Conservation (phyloP, 495 filamentous ascomycete genomes). For the Apiosordaria backusii region DNA sequence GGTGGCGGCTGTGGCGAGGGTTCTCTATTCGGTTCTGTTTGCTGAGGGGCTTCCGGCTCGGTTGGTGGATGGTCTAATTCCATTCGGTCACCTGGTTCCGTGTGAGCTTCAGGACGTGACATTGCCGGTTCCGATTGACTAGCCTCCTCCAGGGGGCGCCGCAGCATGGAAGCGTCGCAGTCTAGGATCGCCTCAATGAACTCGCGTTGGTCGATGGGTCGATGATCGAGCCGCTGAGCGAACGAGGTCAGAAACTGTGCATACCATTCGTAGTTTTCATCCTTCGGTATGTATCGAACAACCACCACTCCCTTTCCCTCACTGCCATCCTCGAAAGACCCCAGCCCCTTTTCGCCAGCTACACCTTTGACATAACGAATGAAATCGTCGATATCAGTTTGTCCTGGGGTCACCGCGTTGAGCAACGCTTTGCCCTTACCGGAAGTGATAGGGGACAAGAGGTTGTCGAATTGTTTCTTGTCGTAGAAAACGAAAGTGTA, state of each 20-base stretch:
- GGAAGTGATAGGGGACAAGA: constrained; percentile 68
- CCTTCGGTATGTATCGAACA: constrained; percentile 68
- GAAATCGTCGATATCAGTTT: constrained; percentile 72
- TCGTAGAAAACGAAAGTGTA: constrained; percentile 89
- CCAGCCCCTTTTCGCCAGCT: constrained; percentile 66
- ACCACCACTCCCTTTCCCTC: constrained; percentile 70
- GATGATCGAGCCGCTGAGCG: constrained; percentile 67
- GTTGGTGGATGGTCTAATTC: constrained; percentile 30
- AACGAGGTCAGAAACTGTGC: constrained; percentile 62
- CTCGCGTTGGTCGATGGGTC: constrained; percentile 84
- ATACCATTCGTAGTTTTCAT: constrained; percentile 63
- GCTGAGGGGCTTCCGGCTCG: constrained; percentile 11
- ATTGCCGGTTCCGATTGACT: constrained; percentile 18
- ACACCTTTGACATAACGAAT: constrained; percentile 71
- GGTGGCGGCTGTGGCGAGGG: constrained; percentile 15
- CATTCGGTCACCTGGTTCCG: constrained; percentile 22
- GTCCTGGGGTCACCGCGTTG: constrained; percentile 56
- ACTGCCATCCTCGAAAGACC: constrained; percentile 57
- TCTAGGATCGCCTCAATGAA: constrained; percentile 87
- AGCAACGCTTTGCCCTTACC: constrained; percentile 80
- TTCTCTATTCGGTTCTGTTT: constrained; percentile 11
- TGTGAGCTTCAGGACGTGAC: constrained; percentile 5
- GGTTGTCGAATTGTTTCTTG: constrained; percentile 68
- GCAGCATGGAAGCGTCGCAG: constrained; percentile 66
- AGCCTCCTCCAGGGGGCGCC: constrained; percentile 55